Evolutionary conservation across 164 flowering plant species (phyloP), one percentile per base, ranked within the genome.

Genomic region (Tetracentron sinense): DNA sequence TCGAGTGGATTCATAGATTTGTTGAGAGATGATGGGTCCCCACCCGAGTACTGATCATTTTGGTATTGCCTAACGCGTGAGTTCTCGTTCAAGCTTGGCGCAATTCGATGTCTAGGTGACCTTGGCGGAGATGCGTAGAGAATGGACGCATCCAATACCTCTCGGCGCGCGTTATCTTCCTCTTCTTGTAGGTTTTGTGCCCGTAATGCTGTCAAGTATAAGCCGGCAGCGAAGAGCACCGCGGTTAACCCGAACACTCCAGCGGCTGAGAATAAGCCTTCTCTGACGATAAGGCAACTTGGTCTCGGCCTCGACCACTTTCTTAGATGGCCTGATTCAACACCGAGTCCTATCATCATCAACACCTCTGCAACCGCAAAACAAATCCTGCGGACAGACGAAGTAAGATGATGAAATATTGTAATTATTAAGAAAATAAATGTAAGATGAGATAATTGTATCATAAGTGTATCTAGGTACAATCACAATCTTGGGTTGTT

Each of bases 301-400:
- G 76, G 55, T 65, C 78, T 80, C 4, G 92, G 84, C 14, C 59
- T 70, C 2, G 64, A 52, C 96, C 96, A 88, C 6, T 82, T 72
- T 7, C 49, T 85, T 3, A 88, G 65, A 67, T 92, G 98, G 2
- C 95, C 91, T 6, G 98, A 88, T 65, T 92, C 98, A n/a, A 85
- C 84, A 20, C 88, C 85, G 16, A 90, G 63, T 8, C 90, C 96
- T 0, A 86, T 79, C 74, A 90, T 63, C 74, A 93, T 46, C 30
- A 90, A 69, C 7, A 93, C 83, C 71, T 90, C 96, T 11, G 71
- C 93, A 17, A 81, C 87, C 0, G 90, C 86, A 66, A 93, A 93
- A 53, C 84, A 82, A 25, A 83, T 42, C 98, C 98, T 92, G 69
- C 1, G n/a, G n/a, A n/a, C n/a, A n/a, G n/a, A n/a, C 7, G 14